A percentile compares a stretch with the other conserved stretches of the same genome.
Evolutionary conservation across 306 rosid species (phyloP).

Genomic region (Dalbergia cochinchinensis): DNA sequence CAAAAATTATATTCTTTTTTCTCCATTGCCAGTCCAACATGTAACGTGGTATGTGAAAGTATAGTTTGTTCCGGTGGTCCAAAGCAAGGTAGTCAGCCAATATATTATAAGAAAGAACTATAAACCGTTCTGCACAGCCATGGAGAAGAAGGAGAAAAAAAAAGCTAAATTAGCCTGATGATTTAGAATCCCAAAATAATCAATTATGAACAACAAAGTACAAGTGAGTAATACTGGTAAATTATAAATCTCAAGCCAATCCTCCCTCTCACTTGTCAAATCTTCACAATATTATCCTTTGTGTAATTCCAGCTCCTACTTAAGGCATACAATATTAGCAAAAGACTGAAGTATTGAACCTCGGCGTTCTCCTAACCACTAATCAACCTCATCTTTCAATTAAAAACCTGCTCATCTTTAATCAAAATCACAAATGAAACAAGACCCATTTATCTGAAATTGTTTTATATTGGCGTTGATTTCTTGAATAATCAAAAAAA

Average conservation of each 20-base stretch:
- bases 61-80: constrained; percentile 73
- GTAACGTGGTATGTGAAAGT: constrained; percentile 72
- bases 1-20: constrained; percentile 69
- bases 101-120: constrained; percentile 84
- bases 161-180: constrained; percentile 28
- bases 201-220: constrained; percentile 11
- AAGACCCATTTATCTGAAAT: not conserved
- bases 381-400: constrained; percentile 21
- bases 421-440: not conserved
- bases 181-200: constrained; percentile 36
- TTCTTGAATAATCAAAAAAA: not conserved
- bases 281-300: constrained; percentile 15
- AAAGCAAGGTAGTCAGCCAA: constrained; percentile 88
- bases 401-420: not conserved
- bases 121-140: constrained; percentile 70
- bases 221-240: not conserved
- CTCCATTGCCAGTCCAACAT: constrained; percentile 91
- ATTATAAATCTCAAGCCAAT: constrained; percentile 38
- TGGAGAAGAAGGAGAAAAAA: constrained; percentile 1
- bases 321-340: not conserved
- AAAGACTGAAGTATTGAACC: constrained; percentile 18
- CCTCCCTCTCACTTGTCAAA: constrained; percentile 35
- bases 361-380: not conserved
- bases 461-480: constrained; percentile 6
- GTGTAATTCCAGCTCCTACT: constrained; percentile 11